phyloP scores from a whole-genome alignment of 2,329 filamentous ascomycete species.

The Plectosphaerella sp. region DNA sequence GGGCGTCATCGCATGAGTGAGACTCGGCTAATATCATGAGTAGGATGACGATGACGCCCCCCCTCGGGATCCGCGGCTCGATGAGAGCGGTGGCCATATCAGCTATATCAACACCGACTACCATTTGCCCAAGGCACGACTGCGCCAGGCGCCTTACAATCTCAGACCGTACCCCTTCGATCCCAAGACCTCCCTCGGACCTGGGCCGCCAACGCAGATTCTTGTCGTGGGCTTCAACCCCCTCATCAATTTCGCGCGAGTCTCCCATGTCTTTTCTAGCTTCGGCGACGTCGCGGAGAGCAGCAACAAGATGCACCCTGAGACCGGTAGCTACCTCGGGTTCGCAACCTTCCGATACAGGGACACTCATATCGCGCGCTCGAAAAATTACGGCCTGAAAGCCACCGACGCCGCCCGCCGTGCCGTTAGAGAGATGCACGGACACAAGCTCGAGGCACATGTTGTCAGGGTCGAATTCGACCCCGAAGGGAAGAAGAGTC shows the following conservation, averaged over 20 bases:
- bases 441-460: slow-evolving; percentile 73
- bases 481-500: slow-evolving; percentile 79
- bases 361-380: slow-evolving; percentile 56
- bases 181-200: slow-evolving; percentile 75
- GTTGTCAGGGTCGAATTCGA: slow-evolving; percentile 82
- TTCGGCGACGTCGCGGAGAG: slow-evolving; percentile 88
- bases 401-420: slow-evolving; percentile 78
- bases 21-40: slow-evolving; percentile 55
- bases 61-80: slow-evolving; percentile 76
- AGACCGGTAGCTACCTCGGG: slow-evolving; percentile 89
- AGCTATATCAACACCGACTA: slow-evolving; percentile 67
- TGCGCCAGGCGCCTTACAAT: slow-evolving; percentile 71
- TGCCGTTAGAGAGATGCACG: slow-evolving; percentile 73
- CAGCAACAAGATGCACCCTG: slow-evolving; percentile 91
- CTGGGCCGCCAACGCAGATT: slow-evolving; percentile 83
- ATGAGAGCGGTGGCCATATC: slow-evolving; percentile 57
- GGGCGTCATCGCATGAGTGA: slow-evolving; percentile 57
- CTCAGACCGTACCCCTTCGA: slow-evolving; percentile 81
- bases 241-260: slow-evolving; percentile 72
- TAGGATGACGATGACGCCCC: slow-evolving; percentile 71
- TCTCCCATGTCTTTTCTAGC: slow-evolving; percentile 70
- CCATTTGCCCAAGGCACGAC: slow-evolving; percentile 66
- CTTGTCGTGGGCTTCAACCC: slow-evolving; percentile 97
- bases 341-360: slow-evolving; percentile 90
- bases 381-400: slow-evolving; percentile 50